Conservation (phyloP, 176 grass and related monocot genomes). For the Triticum timopheevii region DNA sequence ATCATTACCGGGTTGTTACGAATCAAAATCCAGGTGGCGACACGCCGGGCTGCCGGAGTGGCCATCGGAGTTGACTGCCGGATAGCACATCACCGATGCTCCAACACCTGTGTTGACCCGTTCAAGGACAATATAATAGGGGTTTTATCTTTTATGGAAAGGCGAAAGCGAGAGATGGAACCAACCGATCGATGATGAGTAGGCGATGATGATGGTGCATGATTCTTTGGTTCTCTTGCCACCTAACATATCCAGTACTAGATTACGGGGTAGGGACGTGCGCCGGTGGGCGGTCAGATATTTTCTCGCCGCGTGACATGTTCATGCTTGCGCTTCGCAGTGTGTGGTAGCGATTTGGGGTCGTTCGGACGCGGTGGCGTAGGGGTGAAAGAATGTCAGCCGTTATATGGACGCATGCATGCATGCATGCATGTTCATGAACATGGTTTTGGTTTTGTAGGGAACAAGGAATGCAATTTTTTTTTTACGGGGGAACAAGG, state of each 20-base stretch:
- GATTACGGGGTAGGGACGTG: constrained; percentile 10
- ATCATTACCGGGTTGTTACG: background rate
- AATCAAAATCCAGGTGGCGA: constrained; percentile 24
- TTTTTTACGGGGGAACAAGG: background rate
- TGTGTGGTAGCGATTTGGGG: background rate
- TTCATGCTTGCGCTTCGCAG: background rate
- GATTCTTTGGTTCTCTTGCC: constrained; percentile 25
- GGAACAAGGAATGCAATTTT: background rate
- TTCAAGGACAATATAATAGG: constrained; percentile 31
- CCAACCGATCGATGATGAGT: background rate
- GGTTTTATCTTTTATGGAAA: constrained; percentile 7
- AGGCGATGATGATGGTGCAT: constrained; percentile 17
- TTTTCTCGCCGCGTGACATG: background rate
- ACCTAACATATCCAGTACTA: constrained; percentile 31
- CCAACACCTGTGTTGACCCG: constrained; percentile 26
- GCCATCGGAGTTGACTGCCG: background rate
- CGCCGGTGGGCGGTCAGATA: constrained; percentile 14
- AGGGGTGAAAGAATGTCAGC: background rate
- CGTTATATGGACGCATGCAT: background rate
- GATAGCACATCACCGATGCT: background rate
- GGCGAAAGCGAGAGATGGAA: background rate
- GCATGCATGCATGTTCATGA: background rate
- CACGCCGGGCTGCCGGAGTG: background rate
- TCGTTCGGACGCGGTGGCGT: background rate
- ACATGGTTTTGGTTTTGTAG: background rate